Evolutionary conservation across 805 yeast species (phyloP).

Genomic region (Metschnikowia koreensis): DNA sequence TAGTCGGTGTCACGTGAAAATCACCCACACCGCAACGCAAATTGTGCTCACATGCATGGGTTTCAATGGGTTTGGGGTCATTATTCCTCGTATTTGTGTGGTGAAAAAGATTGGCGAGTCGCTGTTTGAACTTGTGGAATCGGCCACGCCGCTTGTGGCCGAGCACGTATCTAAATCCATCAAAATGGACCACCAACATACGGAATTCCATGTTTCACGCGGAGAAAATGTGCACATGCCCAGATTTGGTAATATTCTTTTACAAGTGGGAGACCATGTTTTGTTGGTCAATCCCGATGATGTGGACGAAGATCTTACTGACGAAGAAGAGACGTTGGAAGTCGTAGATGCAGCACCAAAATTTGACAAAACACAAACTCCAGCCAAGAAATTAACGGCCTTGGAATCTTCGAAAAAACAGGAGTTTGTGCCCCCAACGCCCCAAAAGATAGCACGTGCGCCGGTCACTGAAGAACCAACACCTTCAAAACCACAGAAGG

Average conservation of each 20-base stretch:
- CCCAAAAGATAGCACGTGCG: not conserved
- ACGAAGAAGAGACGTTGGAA: conserved; percentile 35
- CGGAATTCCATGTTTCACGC: conserved; percentile 56
- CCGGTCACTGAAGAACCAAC: conserved; percentile 5
- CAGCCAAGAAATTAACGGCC: not conserved
- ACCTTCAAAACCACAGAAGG: conserved; percentile 7
- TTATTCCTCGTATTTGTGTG: conserved; percentile 52
- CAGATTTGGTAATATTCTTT: conserved; percentile 53
- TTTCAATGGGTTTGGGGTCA: conserved; percentile 72
- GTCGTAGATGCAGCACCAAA: not conserved
- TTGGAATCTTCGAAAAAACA: too few relatives aligned
- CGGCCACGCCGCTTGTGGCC: conserved; percentile 22
- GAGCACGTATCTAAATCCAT: conserved; percentile 34
- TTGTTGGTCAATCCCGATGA: conserved; percentile 49
- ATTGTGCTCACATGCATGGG: conserved; percentile 71
- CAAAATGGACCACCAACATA: conserved; percentile 40
- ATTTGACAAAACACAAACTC: not conserved
- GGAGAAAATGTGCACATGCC: conserved; percentile 69
- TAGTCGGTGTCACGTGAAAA: conserved; percentile 63
- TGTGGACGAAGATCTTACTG: conserved; percentile 43
- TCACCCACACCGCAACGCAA: conserved; percentile 44
- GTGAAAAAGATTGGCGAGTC: conserved; percentile 26
- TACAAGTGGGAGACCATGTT: conserved; percentile 73
- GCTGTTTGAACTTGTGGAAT: conserved; percentile 21
- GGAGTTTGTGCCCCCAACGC: conserved; percentile 4